These are phyloP conservation scores for Starmerella bombicola DNA, from an alignment of 805 yeast species.

Conservation along the genomic window DNA sequence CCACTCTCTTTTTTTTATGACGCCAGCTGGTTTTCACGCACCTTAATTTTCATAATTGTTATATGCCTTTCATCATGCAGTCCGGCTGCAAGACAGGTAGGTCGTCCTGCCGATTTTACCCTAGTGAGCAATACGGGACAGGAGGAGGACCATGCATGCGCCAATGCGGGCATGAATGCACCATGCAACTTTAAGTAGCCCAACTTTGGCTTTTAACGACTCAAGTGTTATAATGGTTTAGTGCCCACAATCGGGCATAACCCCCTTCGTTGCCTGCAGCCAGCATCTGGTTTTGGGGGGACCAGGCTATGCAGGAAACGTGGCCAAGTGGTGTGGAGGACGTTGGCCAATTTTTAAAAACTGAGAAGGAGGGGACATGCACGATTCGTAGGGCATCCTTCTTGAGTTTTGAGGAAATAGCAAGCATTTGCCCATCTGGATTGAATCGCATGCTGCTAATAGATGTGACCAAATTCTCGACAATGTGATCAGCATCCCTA, in stretches of 20 bases:
- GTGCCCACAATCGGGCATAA: slow-evolving; percentile 73
- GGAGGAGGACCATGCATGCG: too few species aligned
- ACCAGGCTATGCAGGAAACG: slow-evolving; percentile 67
- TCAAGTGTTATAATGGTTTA: slow-evolving; percentile 50
- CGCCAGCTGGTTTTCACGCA: too few species aligned
- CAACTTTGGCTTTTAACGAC: too few species aligned
- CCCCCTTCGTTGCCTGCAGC: slow-evolving; percentile 90
- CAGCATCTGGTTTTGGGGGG: slow-evolving; percentile 70
- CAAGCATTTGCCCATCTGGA: slow-evolving; percentile 78
- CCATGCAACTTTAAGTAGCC: too few species aligned
- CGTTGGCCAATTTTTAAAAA: slow-evolving; percentile 93
- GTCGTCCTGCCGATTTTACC: too few species aligned
- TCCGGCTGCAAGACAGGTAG: too few species aligned
- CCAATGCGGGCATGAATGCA: too few species aligned
- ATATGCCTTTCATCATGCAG: too few species aligned
- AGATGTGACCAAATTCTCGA: slow-evolving; percentile 73
- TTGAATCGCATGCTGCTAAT: slow-evolving; percentile 63
- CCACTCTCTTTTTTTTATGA: too few species aligned
- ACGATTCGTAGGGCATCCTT: slow-evolving; percentile 77
- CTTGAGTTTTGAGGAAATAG: slow-evolving; percentile 72
- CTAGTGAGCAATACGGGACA: too few species aligned
- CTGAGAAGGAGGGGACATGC: slow-evolving; percentile 77
- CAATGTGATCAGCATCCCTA: slow-evolving; percentile 44
- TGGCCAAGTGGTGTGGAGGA: slow-evolving; percentile 93
- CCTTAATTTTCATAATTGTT: too few species aligned